These are phyloP conservation scores for Drechslerella dactyloides DNA, from an alignment of 2,329 filamentous ascomycete genomes.

Conservation along the genomic window DNA sequence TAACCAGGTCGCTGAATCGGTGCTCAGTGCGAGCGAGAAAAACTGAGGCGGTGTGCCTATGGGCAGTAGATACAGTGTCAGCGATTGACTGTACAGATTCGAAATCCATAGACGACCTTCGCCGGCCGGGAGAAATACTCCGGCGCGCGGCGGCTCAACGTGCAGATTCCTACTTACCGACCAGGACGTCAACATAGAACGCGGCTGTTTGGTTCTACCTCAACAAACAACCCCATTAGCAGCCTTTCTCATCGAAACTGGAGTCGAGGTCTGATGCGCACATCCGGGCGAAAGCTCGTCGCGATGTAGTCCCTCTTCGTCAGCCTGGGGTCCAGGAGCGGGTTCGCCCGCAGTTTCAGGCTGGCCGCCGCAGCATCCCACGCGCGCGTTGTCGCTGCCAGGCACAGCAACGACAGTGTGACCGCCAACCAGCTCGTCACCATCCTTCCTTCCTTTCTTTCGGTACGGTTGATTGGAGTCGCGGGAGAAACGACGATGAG, in stretches of 20 bases:
- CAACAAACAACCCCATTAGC: background rate
- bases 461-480: background rate
- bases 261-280: background rate
- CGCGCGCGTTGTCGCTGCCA: conserved; percentile 20
- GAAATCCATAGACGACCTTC: too few species aligned
- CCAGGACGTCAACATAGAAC: conserved; percentile 45
- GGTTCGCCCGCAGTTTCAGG: conserved; percentile 37
- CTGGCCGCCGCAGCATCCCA: conserved; percentile 26
- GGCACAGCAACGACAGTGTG: conserved; percentile 5
- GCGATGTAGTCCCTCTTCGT: conserved; percentile 40
- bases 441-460: conserved; percentile 6
- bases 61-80: background rate
- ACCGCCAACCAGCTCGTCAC: conserved; percentile 5
- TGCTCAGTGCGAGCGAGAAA: conserved; percentile 45
- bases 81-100: background rate
- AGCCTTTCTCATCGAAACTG: background rate
- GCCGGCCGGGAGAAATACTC: too few species aligned
- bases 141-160: too few species aligned
- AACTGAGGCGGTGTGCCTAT: conserved; percentile 47
- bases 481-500: conserved; percentile 7
- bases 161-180: conserved; percentile 22
- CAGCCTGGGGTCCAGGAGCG: conserved; percentile 29
- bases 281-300: conserved; percentile 35
- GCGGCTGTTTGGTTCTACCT: conserved; percentile 34
- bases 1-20: conserved; percentile 36